Conservation (phyloP, 2,329 filamentous ascomycete species). For the Calcarisporium arbuscula region DNA sequence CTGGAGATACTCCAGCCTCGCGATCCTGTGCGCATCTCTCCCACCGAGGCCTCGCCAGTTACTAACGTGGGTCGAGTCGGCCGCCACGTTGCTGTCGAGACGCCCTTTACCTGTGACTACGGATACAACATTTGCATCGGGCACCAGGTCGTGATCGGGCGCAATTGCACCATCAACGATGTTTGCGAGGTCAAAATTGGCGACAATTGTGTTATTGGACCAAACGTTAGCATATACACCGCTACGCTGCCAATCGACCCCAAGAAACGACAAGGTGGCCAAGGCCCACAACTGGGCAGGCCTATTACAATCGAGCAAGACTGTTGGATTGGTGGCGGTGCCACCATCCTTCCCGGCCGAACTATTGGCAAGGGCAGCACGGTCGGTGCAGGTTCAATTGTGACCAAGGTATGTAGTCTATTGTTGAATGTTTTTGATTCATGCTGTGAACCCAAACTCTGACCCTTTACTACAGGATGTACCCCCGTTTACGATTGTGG, state of each 20-base stretch:
- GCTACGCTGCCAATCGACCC: constrained; percentile 67
- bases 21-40: constrained; percentile 50
- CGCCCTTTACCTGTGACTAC: constrained; percentile 89
- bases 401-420: constrained; percentile 58
- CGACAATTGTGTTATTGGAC: constrained; percentile 68
- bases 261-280: constrained; percentile 65
- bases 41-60: constrained; percentile 43
- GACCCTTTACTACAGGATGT: constrained; percentile 42
- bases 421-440: background rate
- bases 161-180: constrained; percentile 81
- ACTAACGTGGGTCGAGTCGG: constrained; percentile 59
- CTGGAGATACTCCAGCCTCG: constrained; percentile 63
- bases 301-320: constrained; percentile 77
- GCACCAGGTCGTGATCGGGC: constrained; percentile 74
- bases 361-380: constrained; percentile 74
- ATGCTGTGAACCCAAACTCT: constrained; percentile 6
- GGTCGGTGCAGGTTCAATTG: constrained; percentile 77
- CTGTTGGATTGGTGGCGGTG: constrained; percentile 74
- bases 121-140: constrained; percentile 92
- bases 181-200: constrained; percentile 80
- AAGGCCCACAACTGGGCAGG: constrained; percentile 64
- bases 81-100: constrained; percentile 71
- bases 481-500: constrained; percentile 61
- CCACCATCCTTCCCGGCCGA: constrained; percentile 70
- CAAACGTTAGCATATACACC: constrained; percentile 81